These are phyloP conservation scores for Botrytis fabae DNA, from an alignment of 2,329 filamentous ascomycete genomes.

Conservation along the genomic window DNA sequence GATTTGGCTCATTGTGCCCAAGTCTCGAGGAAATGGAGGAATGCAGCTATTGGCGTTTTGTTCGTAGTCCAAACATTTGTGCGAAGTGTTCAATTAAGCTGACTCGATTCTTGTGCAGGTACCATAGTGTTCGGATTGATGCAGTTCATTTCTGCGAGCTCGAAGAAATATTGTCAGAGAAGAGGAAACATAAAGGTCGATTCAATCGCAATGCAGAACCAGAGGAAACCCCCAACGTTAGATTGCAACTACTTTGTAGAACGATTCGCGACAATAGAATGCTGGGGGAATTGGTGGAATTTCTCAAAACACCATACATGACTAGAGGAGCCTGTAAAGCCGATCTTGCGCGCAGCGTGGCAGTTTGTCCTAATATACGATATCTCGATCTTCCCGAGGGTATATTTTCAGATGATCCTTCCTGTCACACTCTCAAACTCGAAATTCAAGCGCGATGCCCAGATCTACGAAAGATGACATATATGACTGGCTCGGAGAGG, in stretches of 20 bases:
- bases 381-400: conserved; percentile 92
- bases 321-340: conserved; percentile 79
- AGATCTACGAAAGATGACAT: conserved; percentile 86
- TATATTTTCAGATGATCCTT: conserved; percentile 77
- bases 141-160: conserved; percentile 91
- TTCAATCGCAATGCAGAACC: conserved; percentile 77
- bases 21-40: conserved; percentile 72
- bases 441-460: conserved; percentile 83
- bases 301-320: conserved; percentile 93
- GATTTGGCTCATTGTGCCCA: conserved; percentile 79
- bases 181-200: conserved; percentile 70
- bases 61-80: conserved; percentile 49
- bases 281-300: conserved; percentile 70
- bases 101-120: conserved; percentile 52
- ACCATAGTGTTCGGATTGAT: conserved; percentile 88
- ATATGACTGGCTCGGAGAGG: conserved; percentile 73
- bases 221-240: conserved; percentile 73
- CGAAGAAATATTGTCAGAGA: conserved; percentile 77
- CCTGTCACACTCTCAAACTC: conserved; percentile 73
- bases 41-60: conserved; percentile 54
- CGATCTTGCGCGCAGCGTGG: conserved; percentile 81
- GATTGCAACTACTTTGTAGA: conserved; percentile 76
- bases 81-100: conserved; percentile 16
- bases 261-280: conserved; percentile 74
- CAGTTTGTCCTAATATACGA: conserved; percentile 78